Base-by-base conservation (phyloP, 306 rosid genomes). In the Medicago arabica region DNA sequence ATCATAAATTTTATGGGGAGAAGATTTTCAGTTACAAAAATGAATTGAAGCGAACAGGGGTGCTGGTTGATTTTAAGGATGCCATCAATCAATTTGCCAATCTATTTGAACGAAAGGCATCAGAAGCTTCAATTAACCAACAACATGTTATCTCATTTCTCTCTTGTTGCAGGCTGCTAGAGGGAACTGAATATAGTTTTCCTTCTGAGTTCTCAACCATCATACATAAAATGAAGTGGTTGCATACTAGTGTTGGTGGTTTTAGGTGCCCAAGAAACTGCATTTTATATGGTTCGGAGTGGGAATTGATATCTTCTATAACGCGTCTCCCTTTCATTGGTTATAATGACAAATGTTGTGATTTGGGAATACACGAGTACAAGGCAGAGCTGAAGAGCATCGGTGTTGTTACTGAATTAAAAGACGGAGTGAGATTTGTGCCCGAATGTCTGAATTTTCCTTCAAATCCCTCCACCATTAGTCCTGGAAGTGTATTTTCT, bases 291-390 rank as follows among this genome's bases (percentile, higher is more conserved):
- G 82, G 89, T 78, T 79, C 87, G 14, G 86, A 81, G 55, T 93
- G 98, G 98, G 71, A 83, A 73, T 79, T 85, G 5, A 74, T 93
- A 60, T 83, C 87, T 53, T 82, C 77, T 5, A 90, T 93, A 54
- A 36, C 92, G 23, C 16, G 44, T 65, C 94, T 93, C 41, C 98
- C 96, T 66, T 90, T 93, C 84, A 73, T 93, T 49, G 87, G 89
- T 74, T 92, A 88, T 58, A 77, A 74, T 40, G 83, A 83, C 18
- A 79, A 74, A 2, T 75, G 43, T 28, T 86, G 89, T 57, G 96
- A 87, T 21, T 44, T 66, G 59, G 80, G 5, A 34, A 82, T 92
- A 66, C 81, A 78, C 39, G 81, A 83, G 61, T 87, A 74, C 67
- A 79, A 71, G 80, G 15, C 77, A 40, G 98, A 89, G 85, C 79